These are phyloP conservation scores for Acacia concinna DNA, from an alignment of 331 rosid genomes.

Conservation along the genomic window DNA sequence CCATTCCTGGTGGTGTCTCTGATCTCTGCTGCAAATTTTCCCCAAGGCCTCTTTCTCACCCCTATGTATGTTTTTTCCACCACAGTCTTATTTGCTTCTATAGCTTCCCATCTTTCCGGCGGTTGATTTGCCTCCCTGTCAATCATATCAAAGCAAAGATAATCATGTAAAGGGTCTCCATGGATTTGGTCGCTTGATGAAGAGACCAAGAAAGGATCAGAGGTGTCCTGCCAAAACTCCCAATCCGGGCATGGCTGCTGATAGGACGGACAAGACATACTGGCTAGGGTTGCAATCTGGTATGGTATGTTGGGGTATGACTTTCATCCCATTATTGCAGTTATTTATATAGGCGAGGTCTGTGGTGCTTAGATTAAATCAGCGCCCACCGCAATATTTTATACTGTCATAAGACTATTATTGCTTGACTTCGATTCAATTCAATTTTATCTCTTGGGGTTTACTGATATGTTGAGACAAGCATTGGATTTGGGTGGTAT, in stretches of 20 bases:
- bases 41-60: conserved; percentile 65
- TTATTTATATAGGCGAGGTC: neutral
- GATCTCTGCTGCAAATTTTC: conserved; percentile 66
- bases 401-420: neutral
- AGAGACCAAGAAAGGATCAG: neutral
- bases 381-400: neutral
- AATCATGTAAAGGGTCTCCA: neutral
- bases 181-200: neutral
- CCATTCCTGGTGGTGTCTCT: conserved; percentile 68
- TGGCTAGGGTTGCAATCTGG: neutral
- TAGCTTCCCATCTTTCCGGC: neutral
- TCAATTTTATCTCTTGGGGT: neutral
- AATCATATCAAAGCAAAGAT: conserved; percentile 29
- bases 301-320: neutral
- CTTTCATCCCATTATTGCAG: neutral
- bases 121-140: conserved; percentile 11
- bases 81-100: neutral
- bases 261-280: neutral
- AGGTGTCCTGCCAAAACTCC: neutral
- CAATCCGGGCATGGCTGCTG: neutral
- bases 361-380: neutral
- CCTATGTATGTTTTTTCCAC: conserved; percentile 33
- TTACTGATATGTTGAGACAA: neutral
- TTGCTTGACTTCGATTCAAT: neutral
- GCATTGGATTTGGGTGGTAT: neutral